Conservation (phyloP, 768 basidiomycete species). For the Dioszegia hungarica region DNA sequence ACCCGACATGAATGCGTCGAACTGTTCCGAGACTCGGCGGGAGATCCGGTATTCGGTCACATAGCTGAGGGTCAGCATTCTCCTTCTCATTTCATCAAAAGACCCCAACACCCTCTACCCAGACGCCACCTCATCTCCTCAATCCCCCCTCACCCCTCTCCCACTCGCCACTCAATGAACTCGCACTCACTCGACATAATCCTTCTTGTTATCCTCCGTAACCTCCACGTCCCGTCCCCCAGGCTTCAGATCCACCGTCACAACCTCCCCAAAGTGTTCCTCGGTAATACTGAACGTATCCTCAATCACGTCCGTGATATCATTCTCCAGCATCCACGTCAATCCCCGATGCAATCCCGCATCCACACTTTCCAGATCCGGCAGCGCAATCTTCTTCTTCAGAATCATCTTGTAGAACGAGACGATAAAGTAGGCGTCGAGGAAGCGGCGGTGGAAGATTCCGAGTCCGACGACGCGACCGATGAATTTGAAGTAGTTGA, state of each 20-base stretch:
- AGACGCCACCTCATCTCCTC: too few species aligned
- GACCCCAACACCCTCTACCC: too few species aligned
- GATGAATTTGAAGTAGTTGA: conserved; percentile 99
- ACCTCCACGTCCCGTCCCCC: conserved; percentile 81
- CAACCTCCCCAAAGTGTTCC: conserved; percentile 97
- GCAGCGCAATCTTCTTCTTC: conserved; percentile 90
- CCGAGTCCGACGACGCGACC: conserved; percentile 90
- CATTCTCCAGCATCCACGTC: conserved; percentile 99
- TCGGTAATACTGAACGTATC: conserved; percentile 96
- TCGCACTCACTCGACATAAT: conserved; percentile 72
- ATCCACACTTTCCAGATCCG: conserved; percentile 94
- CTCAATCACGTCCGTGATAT: conserved; percentile 95
- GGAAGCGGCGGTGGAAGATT: conserved; percentile 98
- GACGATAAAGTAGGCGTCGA: conserved; percentile 98
- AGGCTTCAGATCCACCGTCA: conserved; percentile 88
- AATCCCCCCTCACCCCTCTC: too few species aligned
- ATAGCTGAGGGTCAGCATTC: conserved; percentile 40
- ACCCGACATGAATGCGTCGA: conserved; percentile 99
- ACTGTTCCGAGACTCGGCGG: conserved; percentile 95
- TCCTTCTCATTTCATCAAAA: too few species aligned
- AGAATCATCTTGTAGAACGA: conserved; percentile 99
- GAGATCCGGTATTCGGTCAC: conserved; percentile 97
- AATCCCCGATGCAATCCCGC: conserved; percentile 88
- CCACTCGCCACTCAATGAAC: background rate
- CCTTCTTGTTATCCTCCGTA: conserved; percentile 97